Evolutionary conservation across 2,329 filamentous ascomycete species (phyloP), one percentile per base, ranked within the genome.

Genomic region (Cyphellophora attinorum): DNA sequence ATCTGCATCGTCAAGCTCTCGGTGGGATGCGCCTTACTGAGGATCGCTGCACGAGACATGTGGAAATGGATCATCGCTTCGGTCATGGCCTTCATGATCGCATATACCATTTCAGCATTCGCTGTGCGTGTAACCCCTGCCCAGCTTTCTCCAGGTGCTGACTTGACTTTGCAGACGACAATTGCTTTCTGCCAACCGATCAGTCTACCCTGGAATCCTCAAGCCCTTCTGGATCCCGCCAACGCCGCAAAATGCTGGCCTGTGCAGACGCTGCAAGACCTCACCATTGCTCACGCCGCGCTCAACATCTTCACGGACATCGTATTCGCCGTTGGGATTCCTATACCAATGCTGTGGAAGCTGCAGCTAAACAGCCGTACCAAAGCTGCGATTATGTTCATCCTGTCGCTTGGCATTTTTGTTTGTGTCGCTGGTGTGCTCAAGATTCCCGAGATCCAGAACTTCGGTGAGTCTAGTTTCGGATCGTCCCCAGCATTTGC

Each of bases 1-100:
- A 60, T 66, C 13, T 61, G 60, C 16, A 33, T 60, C 5, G 60
- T 62, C 27, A 67, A 67, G 39, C 40, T 67, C 3, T 55, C 62
- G 1, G 57, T 66, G 2, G 64, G 62, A 0, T 49, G 57, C 4
- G 61, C 62, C 3, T 39, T 67, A 2, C 31, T 65, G 16, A 57
- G 64, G 0, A 64, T 67, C 19, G 56, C 62, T 3, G 50, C 52
- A 2, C 56, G 50, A 2, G 54, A 53, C 33, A 49, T 52, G n/a
- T 62, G 60, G 34, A 57, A 51, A 25, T 44, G 45, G 14, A 42
- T 62, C 5, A 58, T 67, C 17, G 42, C 55, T 13, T 48, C 47
- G 6, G 50, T 62, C 16, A 62, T 67, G 33, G 16, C 14, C 23
- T 35, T 35, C 16, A 35, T 35, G 33, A 11, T 30, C 15, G 17